Evolutionary conservation across 2,329 filamentous ascomycete genomes (phyloP).

Genomic region (Aureobasidium sp.): DNA sequence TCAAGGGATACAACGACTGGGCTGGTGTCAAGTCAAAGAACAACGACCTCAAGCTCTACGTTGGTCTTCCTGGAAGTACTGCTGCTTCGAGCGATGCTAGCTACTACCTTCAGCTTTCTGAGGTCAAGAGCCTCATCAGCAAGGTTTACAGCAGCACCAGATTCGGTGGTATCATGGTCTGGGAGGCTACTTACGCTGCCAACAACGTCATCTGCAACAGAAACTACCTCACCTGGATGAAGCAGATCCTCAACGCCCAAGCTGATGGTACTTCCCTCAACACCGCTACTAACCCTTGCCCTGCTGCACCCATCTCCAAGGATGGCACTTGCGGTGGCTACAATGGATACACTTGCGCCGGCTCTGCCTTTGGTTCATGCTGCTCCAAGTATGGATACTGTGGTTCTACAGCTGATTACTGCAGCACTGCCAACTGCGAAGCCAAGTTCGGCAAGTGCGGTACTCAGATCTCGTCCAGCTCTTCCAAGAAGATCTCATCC

Average conservation of each 20-base stretch:
- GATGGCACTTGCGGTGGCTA: constrained; percentile 18
- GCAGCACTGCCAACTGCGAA: constrained; percentile 11
- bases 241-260: constrained; percentile 34
- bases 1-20: constrained; percentile 45
- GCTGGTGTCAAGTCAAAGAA: constrained; percentile 34
- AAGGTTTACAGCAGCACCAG: constrained; percentile 34
- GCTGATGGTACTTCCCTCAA: constrained; percentile 19
- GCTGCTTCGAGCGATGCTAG: constrained; percentile 22
- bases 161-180: constrained; percentile 56
- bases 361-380: constrained; percentile 18
- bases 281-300: constrained; percentile 14
- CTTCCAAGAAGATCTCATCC: neutral
- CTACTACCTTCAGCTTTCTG: constrained; percentile 42
- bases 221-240: constrained; percentile 43
- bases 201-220: constrained; percentile 40
- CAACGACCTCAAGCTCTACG: constrained; percentile 44
- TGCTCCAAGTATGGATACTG: constrained; percentile 16
- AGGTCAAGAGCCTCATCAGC: constrained; percentile 41
- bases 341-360: constrained; percentile 18
- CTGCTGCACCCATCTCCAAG: constrained; percentile 15
- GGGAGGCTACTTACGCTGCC: constrained; percentile 47
- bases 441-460: constrained; percentile 6
- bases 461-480: neutral
- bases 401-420: constrained; percentile 5
- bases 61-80: constrained; percentile 40